Conservation (phyloP, 1,284 basidiomycete species). For the Chalciporus sp. region DNA sequence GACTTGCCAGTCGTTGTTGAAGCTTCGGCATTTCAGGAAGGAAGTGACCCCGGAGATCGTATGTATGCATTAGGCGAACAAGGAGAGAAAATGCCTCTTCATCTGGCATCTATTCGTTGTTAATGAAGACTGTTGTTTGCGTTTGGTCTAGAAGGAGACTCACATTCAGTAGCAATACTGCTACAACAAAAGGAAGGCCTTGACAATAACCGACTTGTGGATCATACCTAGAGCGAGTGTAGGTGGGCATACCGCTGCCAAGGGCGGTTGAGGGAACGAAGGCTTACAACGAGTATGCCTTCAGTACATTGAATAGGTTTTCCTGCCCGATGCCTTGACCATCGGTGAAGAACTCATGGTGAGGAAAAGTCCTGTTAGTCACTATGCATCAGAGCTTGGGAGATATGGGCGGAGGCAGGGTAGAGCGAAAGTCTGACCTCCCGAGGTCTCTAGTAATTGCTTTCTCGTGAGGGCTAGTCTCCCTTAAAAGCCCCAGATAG, state of each 20-base stretch:
- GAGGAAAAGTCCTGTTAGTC: conserved; percentile 84
- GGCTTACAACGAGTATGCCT: conserved; percentile 89
- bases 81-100: conserved; percentile 97
- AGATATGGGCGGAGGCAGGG: conserved; percentile 4
- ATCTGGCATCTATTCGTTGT: conserved; percentile 86
- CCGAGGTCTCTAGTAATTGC: conserved; percentile 90
- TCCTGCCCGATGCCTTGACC: conserved; percentile 94
- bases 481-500: conserved; percentile 85
- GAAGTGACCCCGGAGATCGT: conserved; percentile 95
- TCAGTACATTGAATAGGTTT: conserved; percentile 95
- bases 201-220: conserved; percentile 97
- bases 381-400: conserved; percentile 13
- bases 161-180: conserved; percentile 90
- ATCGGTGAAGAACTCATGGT: conserved; percentile 93
- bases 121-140: conserved; percentile 6
- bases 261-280: conserved; percentile 6
- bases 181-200: conserved; percentile 94
- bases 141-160: conserved; percentile 26
- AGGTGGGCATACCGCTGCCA: conserved; percentile 8
- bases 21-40: conserved; percentile 98
- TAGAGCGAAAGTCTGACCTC: conserved; percentile 46
- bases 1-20: conserved; percentile 82
- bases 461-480: conserved; percentile 88
- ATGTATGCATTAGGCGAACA: conserved; percentile 97
- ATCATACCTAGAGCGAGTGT: conserved; percentile 68